A percentile compares a stretch with the other conserved stretches of the same genome.
phyloP scores from a whole-genome alignment of 805 yeast genomes.

The Spathaspora passalidarum region DNA sequence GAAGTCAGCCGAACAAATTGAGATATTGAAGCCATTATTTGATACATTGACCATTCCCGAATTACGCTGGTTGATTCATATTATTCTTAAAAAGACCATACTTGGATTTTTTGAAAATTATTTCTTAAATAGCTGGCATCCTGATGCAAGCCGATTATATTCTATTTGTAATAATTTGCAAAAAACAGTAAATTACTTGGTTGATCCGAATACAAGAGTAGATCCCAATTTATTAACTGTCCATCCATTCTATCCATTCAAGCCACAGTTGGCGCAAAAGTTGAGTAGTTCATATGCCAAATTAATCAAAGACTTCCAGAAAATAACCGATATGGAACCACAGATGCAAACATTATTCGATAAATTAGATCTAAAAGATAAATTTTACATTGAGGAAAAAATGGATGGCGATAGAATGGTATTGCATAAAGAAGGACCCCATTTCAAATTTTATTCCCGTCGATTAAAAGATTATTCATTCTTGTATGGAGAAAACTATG shows the following conservation, averaged over 20 bases:
- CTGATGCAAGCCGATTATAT: slow-evolving; percentile 65
- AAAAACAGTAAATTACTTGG: slow-evolving; percentile 53
- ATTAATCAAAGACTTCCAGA: slow-evolving; percentile 45
- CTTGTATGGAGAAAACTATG: slow-evolving; percentile 56
- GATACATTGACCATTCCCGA: slow-evolving; percentile 58
- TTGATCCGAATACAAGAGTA: slow-evolving; percentile 47
- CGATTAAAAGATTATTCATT: slow-evolving; percentile 70
- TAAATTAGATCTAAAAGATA: slow-evolving; percentile 12
- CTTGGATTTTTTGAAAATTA: slow-evolving; percentile 60
- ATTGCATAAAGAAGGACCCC: slow-evolving; percentile 54
- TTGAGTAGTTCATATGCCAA: slow-evolving; percentile 43
- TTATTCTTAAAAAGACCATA: slow-evolving; percentile 58
- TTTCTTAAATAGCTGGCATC: slow-evolving; percentile 67
- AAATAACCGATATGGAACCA: slow-evolving; percentile 20
- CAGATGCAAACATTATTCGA: slow-evolving; percentile 17
- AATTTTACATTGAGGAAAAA: slow-evolving; percentile 80
- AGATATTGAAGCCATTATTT: slow-evolving; percentile 48
- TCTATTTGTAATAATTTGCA: slow-evolving; percentile 65
- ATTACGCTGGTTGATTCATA: slow-evolving; percentile 64
- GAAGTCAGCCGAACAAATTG: slow-evolving; percentile 35
- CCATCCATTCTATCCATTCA: slow-evolving; percentile 53
- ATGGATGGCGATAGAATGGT: slow-evolving; percentile 91
- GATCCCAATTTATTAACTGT: slow-evolving; percentile 38
- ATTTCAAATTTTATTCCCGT: slow-evolving; percentile 57
- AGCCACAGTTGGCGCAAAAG: slow-evolving; percentile 73